Evolutionary conservation across 192 early-diverging fungal species (phyloP).

Genomic region (Rhizophagus prolifer): DNA sequence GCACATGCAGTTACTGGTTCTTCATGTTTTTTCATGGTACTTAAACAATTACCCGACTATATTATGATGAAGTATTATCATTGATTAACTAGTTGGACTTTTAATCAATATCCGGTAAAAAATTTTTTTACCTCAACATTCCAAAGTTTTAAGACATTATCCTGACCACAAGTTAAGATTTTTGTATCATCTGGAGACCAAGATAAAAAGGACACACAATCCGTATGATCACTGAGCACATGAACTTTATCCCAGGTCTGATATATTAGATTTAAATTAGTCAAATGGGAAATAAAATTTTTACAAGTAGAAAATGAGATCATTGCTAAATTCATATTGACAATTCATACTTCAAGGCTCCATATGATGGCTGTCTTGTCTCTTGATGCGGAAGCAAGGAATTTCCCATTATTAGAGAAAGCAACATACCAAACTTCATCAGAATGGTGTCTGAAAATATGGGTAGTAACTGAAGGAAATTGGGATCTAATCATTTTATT

Average conservation of each 20-base stretch:
- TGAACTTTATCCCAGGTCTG: conserved; percentile 60
- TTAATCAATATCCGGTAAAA: neutral
- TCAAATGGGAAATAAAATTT: neutral
- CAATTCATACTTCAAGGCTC: conserved; percentile 61
- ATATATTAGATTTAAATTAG: conserved; percentile 1
- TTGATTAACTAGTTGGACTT: neutral
- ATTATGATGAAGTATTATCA: neutral
- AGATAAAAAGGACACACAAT: conserved; percentile 77
- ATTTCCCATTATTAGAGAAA: conserved; percentile 86
- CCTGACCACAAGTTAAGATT: conserved; percentile 80
- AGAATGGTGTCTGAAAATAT: conserved; percentile 66
- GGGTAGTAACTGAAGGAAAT: conserved; percentile 60
- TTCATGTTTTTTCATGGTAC: conserved; percentile 65
- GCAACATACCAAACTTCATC: conserved; percentile 97
- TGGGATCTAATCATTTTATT: conserved; percentile 33
- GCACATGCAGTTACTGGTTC: conserved; percentile 80
- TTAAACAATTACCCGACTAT: conserved; percentile 60
- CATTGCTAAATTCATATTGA: neutral
- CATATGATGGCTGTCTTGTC: conserved; percentile 90
- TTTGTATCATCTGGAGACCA: conserved; percentile 87
- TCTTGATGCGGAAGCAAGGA: conserved; percentile 88
- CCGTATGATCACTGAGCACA: conserved; percentile 61
- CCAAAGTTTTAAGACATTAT: conserved; percentile 82
- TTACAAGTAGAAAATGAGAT: neutral
- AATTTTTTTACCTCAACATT: conserved; percentile 54